Evolutionary conservation across 2,329 filamentous ascomycete species (phyloP).

Genomic region (Ascochyta pisi): DNA sequence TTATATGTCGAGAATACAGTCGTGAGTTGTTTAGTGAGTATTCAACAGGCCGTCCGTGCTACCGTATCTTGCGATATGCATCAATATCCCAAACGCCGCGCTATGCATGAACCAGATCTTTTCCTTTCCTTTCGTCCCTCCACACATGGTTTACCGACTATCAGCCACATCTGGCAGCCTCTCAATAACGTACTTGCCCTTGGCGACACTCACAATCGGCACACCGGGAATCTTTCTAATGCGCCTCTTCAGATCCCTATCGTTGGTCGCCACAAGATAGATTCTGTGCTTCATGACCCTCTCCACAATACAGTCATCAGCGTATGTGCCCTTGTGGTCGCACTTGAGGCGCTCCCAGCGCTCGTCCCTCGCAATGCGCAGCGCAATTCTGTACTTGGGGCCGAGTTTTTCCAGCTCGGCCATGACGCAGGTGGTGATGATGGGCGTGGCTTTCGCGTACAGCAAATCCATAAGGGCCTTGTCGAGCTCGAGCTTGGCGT

Average conservation of each 20-base stretch:
- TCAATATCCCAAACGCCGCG: conserved; percentile 15
- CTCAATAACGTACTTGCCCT: conserved; percentile 95
- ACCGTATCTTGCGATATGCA: background rate
- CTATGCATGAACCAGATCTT: conserved; percentile 14
- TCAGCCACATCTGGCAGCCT: conserved; percentile 84
- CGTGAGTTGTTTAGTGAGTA: no score
- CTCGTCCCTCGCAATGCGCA: conserved; percentile 87
- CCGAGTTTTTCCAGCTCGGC: conserved; percentile 90
- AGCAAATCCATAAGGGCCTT: conserved; percentile 93
- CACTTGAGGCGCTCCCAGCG: conserved; percentile 85
- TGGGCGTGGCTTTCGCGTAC: conserved; percentile 87
- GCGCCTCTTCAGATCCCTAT: conserved; percentile 73
- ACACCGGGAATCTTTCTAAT: conserved; percentile 83
- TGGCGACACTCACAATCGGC: conserved; percentile 79
- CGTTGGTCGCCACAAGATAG: conserved; percentile 56
- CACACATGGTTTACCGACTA: conserved; percentile 38
- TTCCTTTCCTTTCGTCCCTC: background rate
- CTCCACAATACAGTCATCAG: conserved; percentile 69
- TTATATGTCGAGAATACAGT: no score
- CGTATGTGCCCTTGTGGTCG: conserved; percentile 87
- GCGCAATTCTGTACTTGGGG: conserved; percentile 80
- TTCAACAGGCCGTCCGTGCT: no score
- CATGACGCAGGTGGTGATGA: conserved; percentile 80
- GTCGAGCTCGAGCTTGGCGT: conserved; percentile 86
- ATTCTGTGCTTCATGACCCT: conserved; percentile 56